Percentiles rank a stretch among this genome's conserved stretches.
These are phyloP conservation scores for Talaromyces sp. DNA, from an alignment of 2,329 filamentous ascomycete species.

Conservation along the genomic window DNA sequence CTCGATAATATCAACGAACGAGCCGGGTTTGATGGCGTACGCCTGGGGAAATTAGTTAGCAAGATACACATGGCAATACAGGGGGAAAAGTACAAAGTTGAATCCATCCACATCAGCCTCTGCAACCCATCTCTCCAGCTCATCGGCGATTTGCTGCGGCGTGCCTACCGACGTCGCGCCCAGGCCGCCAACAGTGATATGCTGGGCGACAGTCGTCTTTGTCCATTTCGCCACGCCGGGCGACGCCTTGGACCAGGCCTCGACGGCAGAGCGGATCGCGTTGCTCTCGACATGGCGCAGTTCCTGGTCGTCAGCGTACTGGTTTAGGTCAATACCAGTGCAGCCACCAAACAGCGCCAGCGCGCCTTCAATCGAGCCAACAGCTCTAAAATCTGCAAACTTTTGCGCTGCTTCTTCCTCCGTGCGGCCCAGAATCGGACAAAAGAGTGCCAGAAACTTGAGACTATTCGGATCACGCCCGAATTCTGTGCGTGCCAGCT, in stretches of 20 bases:
- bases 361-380: constrained; percentile 62
- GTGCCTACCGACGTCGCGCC: constrained; percentile 63
- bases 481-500: constrained; percentile 46
- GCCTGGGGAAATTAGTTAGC: constrained; percentile 35
- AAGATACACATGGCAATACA: neutral
- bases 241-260: constrained; percentile 49
- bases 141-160: constrained; percentile 59
- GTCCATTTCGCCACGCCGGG: constrained; percentile 65
- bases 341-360: constrained; percentile 68
- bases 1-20: constrained; percentile 64
- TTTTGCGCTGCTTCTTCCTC: constrained; percentile 63
- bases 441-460: constrained; percentile 64
- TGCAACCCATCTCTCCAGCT: constrained; percentile 61
- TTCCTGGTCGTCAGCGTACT: constrained; percentile 60
- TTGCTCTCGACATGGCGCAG: constrained; percentile 58
- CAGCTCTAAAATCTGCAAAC: constrained; percentile 55
- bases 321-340: constrained; percentile 62
- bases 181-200: constrained; percentile 63
- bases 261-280: constrained; percentile 51
- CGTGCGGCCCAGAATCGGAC: constrained; percentile 60
- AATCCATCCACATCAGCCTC: constrained; percentile 71
- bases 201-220: constrained; percentile 63
- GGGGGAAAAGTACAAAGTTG: constrained; percentile 54
- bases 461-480: constrained; percentile 57
- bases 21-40: constrained; percentile 62